Conservation (phyloP, 1,284 basidiomycete species). For the Butyriboletus appendiculatus region DNA sequence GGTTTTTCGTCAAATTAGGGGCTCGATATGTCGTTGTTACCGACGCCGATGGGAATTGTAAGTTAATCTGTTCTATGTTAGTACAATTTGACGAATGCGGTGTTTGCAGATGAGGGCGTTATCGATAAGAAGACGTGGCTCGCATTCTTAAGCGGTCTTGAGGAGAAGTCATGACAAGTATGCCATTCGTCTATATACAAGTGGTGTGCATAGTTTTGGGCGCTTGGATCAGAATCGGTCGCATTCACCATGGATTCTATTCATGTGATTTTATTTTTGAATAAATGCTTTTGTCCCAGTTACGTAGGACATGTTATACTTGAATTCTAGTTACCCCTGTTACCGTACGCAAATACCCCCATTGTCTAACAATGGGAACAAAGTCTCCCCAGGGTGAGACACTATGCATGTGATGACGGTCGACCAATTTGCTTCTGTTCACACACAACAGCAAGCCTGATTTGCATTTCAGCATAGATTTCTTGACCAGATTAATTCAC, state of each 20-base stretch:
- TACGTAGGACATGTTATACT: not conserved
- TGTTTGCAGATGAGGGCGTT: slow-evolving; percentile 74
- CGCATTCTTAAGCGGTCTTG: slow-evolving; percentile 74
- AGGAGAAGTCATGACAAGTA: slow-evolving; percentile 46
- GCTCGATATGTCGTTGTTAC: slow-evolving; percentile 88
- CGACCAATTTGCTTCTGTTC: too few species aligned
- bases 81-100: slow-evolving; percentile 2
- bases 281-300: not conserved
- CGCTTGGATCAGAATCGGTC: not conserved
- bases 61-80: slow-evolving; percentile 33
- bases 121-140: slow-evolving; percentile 95
- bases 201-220: not conserved
- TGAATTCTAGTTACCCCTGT: not conserved
- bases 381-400: not conserved
- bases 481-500: too few species aligned
- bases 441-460: too few species aligned
- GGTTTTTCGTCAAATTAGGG: slow-evolving; percentile 90
- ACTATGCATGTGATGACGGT: too few species aligned
- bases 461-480: not conserved
- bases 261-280: too few species aligned
- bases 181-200: not conserved
- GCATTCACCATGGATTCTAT: not conserved
- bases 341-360: too few species aligned
- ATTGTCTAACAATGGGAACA: not conserved
- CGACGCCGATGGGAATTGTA: slow-evolving; percentile 82